These are phyloP conservation scores for Starmera pachycereana DNA, from an alignment of 805 yeast genomes.

Conservation along the genomic window DNA sequence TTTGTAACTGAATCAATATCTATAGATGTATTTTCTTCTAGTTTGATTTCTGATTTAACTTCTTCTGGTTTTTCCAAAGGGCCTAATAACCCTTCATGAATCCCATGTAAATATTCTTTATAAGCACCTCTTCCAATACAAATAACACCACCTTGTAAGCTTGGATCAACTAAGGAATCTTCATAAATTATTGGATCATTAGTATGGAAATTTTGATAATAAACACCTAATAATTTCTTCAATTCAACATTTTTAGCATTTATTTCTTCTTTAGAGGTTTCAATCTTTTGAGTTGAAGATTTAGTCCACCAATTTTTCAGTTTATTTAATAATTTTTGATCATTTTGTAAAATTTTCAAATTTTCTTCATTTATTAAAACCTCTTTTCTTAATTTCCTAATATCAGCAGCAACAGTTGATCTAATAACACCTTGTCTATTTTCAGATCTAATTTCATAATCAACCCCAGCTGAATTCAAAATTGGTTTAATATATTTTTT, in stretches of 20 bases:
- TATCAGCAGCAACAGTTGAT: slow-evolving; percentile 66
- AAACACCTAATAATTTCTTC: slow-evolving; percentile 49
- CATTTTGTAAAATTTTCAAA: slow-evolving; percentile 9
- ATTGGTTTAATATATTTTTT: slow-evolving; percentile 79
- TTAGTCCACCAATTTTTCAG: slow-evolving; percentile 4
- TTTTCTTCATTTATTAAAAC: slow-evolving; percentile 20
- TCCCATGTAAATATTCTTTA: slow-evolving; percentile 82
- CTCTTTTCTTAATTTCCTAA: slow-evolving; percentile 57
- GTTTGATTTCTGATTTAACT: slow-evolving; percentile 10
- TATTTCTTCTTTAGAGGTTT: slow-evolving; percentile 7
- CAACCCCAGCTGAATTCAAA: slow-evolving; percentile 73
- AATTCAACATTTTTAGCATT: slow-evolving; percentile 25
- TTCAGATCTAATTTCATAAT: slow-evolving; percentile 68
- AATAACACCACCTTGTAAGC: slow-evolving; percentile 70
- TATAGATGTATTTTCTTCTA: background rate
- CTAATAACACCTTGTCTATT: slow-evolving; percentile 87
- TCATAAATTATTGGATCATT: slow-evolving; percentile 25
- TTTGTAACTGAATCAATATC: slow-evolving; percentile 1
- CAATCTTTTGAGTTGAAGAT: background rate
- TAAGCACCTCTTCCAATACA: slow-evolving; percentile 94
- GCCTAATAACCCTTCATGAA: slow-evolving; percentile 92
- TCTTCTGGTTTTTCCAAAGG: slow-evolving; percentile 53
- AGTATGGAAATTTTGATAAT: slow-evolving; percentile 22
- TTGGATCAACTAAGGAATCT: slow-evolving; percentile 35
- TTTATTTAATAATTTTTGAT: slow-evolving; percentile 12